Evolutionary conservation across 2,329 filamentous ascomycete genomes (phyloP).

Genomic region (Blastomyces percursus): DNA sequence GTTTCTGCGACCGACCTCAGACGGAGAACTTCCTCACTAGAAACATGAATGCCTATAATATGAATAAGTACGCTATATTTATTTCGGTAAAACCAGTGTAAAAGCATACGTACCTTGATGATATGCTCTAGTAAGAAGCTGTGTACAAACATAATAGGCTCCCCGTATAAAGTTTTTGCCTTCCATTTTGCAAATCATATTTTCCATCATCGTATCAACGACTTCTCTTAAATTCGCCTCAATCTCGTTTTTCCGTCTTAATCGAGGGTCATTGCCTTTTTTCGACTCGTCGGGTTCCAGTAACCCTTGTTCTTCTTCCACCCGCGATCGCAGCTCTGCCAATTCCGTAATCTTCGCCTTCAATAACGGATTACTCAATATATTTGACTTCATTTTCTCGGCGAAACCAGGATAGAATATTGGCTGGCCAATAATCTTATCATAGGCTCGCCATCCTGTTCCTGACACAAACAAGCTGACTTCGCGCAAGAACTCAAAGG

Average conservation of each 20-base stretch:
- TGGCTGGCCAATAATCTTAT: slow-evolving; percentile 77
- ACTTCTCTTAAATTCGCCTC: slow-evolving; percentile 66
- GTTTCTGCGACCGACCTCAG: slow-evolving; percentile 70
- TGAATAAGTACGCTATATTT: background rate
- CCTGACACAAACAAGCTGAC: slow-evolving; percentile 88
- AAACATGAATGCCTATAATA: slow-evolving; percentile 68
- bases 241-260: slow-evolving; percentile 46
- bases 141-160: slow-evolving; percentile 80
- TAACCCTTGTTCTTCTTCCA: slow-evolving; percentile 67
- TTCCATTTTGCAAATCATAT: slow-evolving; percentile 99
- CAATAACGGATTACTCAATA: slow-evolving; percentile 66
- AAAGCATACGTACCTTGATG: slow-evolving; percentile 56
- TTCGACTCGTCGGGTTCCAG: slow-evolving; percentile 37
- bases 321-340: slow-evolving; percentile 59
- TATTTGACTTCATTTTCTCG: slow-evolving; percentile 72
- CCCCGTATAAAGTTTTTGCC: slow-evolving; percentile 83
- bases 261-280: slow-evolving; percentile 11
- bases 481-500: slow-evolving; percentile 76
- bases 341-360: slow-evolving; percentile 64
- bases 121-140: slow-evolving; percentile 83
- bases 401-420: slow-evolving; percentile 89
- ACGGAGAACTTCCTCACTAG: slow-evolving; percentile 80
- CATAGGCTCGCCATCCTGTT: slow-evolving; percentile 90
- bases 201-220: slow-evolving; percentile 74
- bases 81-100: background rate